These are phyloP conservation scores for Aspergillus sp. DNA, from an alignment of 2,329 filamentous ascomycete species.

Conservation along the genomic window DNA sequence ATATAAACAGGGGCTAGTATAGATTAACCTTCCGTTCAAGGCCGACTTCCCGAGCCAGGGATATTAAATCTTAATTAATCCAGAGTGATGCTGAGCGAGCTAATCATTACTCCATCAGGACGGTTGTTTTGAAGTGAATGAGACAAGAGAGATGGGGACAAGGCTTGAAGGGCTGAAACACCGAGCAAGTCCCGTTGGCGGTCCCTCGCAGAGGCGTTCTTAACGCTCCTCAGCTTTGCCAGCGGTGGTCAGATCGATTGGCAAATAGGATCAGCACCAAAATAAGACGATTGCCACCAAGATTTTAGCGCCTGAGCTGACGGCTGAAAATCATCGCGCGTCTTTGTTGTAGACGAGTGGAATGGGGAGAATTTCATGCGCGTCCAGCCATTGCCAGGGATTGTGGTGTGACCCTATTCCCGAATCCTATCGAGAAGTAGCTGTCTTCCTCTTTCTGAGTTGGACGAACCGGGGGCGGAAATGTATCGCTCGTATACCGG, in stretches of 20 bases:
- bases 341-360: neutral
- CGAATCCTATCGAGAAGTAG: neutral
- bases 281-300: neutral
- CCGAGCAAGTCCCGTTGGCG: neutral
- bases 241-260: neutral
- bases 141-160: neutral
- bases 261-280: constrained; percentile 4
- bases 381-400: neutral
- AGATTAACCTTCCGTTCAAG: constrained; percentile 2
- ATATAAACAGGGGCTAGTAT: constrained; percentile 4
- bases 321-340: neutral
- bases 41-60: neutral
- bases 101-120: neutral
- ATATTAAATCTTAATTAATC: constrained; percentile 7
- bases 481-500: neutral
- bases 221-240: neutral
- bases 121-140: constrained; percentile 1
- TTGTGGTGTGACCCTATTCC: neutral
- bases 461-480: neutral
- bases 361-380: neutral
- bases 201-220: constrained; percentile 1
- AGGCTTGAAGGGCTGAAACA: constrained; percentile 1
- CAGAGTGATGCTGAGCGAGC: neutral
- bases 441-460: neutral
- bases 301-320: neutral